Evolutionary conservation across 257 asterid species (phyloP).

Genomic region (Solanum raphanifolium): DNA sequence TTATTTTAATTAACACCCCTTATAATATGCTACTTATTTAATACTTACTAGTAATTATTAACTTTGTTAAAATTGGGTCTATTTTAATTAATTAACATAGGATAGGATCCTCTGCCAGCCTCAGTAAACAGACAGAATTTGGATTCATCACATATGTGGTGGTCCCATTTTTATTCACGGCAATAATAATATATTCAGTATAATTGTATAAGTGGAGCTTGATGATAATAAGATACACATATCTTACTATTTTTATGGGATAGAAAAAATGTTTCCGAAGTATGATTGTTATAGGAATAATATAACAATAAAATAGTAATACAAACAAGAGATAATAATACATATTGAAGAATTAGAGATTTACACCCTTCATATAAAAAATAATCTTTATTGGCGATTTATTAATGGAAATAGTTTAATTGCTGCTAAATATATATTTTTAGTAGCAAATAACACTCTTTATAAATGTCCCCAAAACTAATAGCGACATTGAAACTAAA

Average conservation of each 20-base stretch:
- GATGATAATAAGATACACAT: background rate
- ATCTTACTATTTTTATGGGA: background rate
- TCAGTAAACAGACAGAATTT: background rate
- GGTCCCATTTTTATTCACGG: background rate
- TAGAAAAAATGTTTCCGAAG: background rate
- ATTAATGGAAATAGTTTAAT: too few species aligned
- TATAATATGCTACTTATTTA: background rate
- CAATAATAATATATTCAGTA: background rate
- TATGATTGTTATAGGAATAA: background rate
- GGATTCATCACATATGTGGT: background rate
- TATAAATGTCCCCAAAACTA: too few species aligned
- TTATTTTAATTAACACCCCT: background rate
- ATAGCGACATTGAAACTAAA: too few species aligned
- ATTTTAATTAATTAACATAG: background rate
- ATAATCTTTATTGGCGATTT: too few species aligned
- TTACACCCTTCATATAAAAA: accelerated
- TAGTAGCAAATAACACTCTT: too few species aligned
- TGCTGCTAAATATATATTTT: too few species aligned
- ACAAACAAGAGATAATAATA: background rate
- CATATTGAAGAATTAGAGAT: too few species aligned
- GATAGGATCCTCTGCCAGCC: background rate
- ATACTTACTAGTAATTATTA: background rate
- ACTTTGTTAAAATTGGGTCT: background rate
- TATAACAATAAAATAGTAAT: background rate
- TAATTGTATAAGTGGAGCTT: background rate